phyloP scores from a whole-genome alignment of 2,329 filamentous ascomycete species.

The Ophiognomonia clavigignenti-juglandacearum region DNA sequence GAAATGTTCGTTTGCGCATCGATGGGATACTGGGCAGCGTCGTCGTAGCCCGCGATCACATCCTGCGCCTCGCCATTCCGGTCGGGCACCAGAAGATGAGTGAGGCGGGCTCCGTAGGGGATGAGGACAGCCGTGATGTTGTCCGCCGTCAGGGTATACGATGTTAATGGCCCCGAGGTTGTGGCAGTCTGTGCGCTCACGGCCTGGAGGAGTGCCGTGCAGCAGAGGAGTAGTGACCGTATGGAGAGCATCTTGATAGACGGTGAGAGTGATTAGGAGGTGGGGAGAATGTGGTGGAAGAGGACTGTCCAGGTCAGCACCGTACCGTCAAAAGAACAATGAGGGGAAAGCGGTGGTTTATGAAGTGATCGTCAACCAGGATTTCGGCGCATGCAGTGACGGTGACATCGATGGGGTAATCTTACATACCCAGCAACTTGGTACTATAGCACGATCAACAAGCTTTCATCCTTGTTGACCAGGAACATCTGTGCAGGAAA shows the following conservation, averaged over 20 bases:
- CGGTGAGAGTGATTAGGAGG: background rate
- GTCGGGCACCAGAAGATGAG: slow-evolving; percentile 10
- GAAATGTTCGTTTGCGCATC: slow-evolving; percentile 8
- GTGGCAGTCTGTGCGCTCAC: slow-evolving; percentile 7
- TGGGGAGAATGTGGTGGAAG: background rate
- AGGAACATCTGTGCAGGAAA: too few relatives aligned
- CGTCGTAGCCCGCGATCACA: slow-evolving; percentile 9
- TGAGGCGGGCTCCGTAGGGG: slow-evolving; percentile 10
- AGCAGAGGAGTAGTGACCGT: background rate
- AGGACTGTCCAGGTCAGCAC: background rate
- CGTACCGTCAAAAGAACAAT: background rate
- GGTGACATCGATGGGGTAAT: background rate
- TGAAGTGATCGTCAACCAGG: background rate
- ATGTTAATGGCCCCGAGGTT: slow-evolving; percentile 4
- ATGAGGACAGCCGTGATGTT: slow-evolving; percentile 11
- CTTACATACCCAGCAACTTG: too few relatives aligned
- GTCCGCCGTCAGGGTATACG: slow-evolving; percentile 10
- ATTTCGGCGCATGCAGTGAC: background rate
- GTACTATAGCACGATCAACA: too few relatives aligned
- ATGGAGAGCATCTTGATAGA: background rate
- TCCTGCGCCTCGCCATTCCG: slow-evolving; percentile 6
- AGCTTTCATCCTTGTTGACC: too few relatives aligned
- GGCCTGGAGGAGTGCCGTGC: background rate
- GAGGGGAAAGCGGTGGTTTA: background rate
- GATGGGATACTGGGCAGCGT: slow-evolving; percentile 8